phyloP scores from a whole-genome alignment of 2,329 filamentous ascomycete genomes.

The Calonectria pauciramosa region DNA sequence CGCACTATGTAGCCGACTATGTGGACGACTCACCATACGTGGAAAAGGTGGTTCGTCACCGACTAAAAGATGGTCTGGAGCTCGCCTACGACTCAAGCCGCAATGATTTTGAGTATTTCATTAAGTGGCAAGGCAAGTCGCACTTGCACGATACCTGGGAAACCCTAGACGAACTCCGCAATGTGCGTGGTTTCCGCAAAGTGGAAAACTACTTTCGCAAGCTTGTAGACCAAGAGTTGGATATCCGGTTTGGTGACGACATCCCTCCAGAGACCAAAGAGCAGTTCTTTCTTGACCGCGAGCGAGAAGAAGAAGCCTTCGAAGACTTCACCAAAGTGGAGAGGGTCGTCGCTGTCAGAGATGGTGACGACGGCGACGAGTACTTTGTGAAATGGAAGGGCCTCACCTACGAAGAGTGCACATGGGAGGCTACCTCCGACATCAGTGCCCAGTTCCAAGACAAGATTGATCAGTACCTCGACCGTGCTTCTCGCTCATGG shows the following conservation, averaged over 20 bases:
- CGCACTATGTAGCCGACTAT: constrained; percentile 76
- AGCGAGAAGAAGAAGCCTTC: constrained; percentile 88
- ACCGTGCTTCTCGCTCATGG: constrained; percentile 85
- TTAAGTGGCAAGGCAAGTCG: constrained; percentile 98
- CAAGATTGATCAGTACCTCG: constrained; percentile 92
- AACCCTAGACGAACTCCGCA: constrained; percentile 78
- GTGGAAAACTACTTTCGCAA: constrained; percentile 96
- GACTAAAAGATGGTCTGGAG: constrained; percentile 77
- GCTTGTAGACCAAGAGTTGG: constrained; percentile 83
- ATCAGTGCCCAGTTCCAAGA: constrained; percentile 85
- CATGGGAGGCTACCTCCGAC: constrained; percentile 87
- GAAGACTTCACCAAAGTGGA: constrained; percentile 94
- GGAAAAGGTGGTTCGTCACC: constrained; percentile 91
- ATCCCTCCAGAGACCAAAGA: constrained; percentile 88
- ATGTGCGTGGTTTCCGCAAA: constrained; percentile 87
- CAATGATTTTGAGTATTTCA: constrained; percentile 89
- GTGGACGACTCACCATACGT: constrained; percentile 89
- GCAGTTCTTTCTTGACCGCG: constrained; percentile 95
- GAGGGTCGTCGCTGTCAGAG: constrained; percentile 86
- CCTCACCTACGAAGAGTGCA: constrained; percentile 92
- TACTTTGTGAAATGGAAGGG: constrained; percentile 99
- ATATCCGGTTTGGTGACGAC: constrained; percentile 81
- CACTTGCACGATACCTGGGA: constrained; percentile 98
- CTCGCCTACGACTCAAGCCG: constrained; percentile 69
- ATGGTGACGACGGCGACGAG: constrained; percentile 84